Conservation (phyloP, 495 filamentous ascomycete genomes). For the Hypoxylon subgilvum region DNA sequence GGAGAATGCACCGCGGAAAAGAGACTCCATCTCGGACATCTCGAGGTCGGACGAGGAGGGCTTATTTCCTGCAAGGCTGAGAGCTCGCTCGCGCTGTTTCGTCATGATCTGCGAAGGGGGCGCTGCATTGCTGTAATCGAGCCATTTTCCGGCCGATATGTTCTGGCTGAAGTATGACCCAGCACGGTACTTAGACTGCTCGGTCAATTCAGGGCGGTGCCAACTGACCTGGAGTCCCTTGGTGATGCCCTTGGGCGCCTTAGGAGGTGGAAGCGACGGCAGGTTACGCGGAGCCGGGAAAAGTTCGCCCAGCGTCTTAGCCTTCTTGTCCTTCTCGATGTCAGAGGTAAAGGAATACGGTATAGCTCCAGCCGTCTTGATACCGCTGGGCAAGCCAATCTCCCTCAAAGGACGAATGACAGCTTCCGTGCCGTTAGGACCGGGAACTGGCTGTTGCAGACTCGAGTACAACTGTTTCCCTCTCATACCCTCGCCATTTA, state of each 20-base stretch:
- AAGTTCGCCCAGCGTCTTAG: slow-evolving; percentile 75
- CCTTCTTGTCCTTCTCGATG: slow-evolving; percentile 54
- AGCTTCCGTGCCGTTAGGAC: slow-evolving; percentile 40
- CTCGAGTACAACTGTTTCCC: slow-evolving; percentile 85
- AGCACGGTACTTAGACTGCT: slow-evolving; percentile 62
- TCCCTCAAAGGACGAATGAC: slow-evolving; percentile 61
- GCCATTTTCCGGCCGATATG: slow-evolving; percentile 68
- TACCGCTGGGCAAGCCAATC: slow-evolving; percentile 71
- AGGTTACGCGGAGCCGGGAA: slow-evolving; percentile 75
- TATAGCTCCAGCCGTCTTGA: slow-evolving; percentile 71
- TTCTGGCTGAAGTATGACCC: slow-evolving; percentile 60
- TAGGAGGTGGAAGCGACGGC: slow-evolving; percentile 73
- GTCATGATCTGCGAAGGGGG: slow-evolving; percentile 65
- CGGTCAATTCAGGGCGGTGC: slow-evolving; percentile 62
- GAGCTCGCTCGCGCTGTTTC: slow-evolving; percentile 72
- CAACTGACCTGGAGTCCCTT: slow-evolving; percentile 67
- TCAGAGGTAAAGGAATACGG: slow-evolving; percentile 49
- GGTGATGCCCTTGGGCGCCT: slow-evolving; percentile 66
- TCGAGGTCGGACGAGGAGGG: slow-evolving; percentile 59
- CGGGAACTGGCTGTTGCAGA: slow-evolving; percentile 63
- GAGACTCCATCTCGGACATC: slow-evolving; percentile 69
- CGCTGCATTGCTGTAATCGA: slow-evolving; percentile 68
- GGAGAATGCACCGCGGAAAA: slow-evolving; percentile 83
- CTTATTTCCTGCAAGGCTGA: slow-evolving; percentile 69
- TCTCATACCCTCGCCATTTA: slow-evolving; percentile 72